A percentile compares a stretch with the other conserved stretches of the same genome.
These are phyloP conservation scores for Miamiensis avidus DNA, from an alignment of 169 alveolate species.

Conservation along the genomic window DNA sequence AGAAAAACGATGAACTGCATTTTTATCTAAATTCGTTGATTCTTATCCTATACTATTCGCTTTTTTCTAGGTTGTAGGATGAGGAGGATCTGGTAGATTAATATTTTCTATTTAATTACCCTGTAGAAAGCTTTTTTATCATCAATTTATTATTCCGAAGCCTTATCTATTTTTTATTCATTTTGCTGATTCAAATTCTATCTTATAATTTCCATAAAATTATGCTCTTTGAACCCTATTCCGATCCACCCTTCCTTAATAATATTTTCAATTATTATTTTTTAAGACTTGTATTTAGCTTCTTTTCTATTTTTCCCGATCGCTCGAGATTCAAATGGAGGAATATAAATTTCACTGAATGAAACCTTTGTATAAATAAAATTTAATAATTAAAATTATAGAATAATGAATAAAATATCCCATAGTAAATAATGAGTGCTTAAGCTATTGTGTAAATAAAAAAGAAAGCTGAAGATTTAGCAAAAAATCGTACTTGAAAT, in stretches of 20 bases:
- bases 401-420: too few species aligned
- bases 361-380: not conserved
- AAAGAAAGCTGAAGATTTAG: too few species aligned
- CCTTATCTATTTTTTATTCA: not conserved
- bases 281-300: not conserved
- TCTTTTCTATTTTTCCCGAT: not conserved
- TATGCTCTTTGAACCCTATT: not conserved
- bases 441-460: too few species aligned
- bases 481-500: too few species aligned
- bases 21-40: not conserved
- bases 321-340: not conserved
- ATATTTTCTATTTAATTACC: too few species aligned
- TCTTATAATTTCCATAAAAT: not conserved
- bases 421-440: too few species aligned
- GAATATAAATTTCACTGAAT: not conserved
- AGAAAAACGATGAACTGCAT: not conserved
- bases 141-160: not conserved
- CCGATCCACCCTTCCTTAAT: not conserved
- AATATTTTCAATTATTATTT: too few species aligned
- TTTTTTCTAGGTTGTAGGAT: not conserved
- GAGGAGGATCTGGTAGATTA: too few species aligned
- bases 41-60: not conserved
- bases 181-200: not conserved
- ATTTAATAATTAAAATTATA: too few species aligned
- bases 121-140: too few species aligned